Evolutionary conservation across 352 stramenopile genomes (phyloP).

Genomic region (Globisporangium ultimum): DNA sequence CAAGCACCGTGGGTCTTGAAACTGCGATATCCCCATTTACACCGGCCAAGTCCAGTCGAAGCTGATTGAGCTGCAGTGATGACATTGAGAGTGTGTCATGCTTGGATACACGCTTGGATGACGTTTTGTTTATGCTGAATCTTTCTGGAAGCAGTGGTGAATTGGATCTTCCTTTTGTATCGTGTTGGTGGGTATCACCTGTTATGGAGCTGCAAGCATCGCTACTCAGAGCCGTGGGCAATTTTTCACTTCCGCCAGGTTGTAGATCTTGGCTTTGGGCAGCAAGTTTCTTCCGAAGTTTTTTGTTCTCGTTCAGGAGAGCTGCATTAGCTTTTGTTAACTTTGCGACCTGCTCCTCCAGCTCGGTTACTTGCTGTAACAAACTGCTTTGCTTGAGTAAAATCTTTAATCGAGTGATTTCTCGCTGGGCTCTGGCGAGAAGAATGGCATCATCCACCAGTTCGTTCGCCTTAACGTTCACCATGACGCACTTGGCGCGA

Average conservation of each 20-base stretch:
- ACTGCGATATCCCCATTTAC: background rate
- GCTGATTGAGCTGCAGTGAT: constrained; percentile 25
- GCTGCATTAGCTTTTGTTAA: constrained; percentile 43
- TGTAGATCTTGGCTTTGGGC: background rate
- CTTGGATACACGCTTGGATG: background rate
- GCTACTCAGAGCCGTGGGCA: background rate
- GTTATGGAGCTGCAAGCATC: background rate
- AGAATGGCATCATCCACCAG: constrained; percentile 79
- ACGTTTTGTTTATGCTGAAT: background rate
- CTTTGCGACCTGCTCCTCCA: constrained; percentile 43
- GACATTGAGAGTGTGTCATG: background rate
- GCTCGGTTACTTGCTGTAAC: constrained; percentile 26
- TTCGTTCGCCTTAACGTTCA: constrained; percentile 79
- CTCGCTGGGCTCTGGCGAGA: constrained; percentile 61
- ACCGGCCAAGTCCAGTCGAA: constrained; percentile 29
- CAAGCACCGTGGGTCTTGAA: constrained; percentile 11
- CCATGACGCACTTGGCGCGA: constrained; percentile 70
- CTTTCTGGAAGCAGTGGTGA: background rate
- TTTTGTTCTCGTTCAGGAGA: constrained; percentile 45
- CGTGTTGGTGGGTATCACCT: background rate
- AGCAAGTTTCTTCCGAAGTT: constrained; percentile 29
- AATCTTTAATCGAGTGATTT: constrained; percentile 65
- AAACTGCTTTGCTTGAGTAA: constrained; percentile 44
- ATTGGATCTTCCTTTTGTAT: constrained; percentile 1
- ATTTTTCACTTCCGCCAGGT: background rate